These are phyloP conservation scores for Hygrophorus pudorinus DNA, from an alignment of 768 basidiomycete species.

Conservation along the genomic window DNA sequence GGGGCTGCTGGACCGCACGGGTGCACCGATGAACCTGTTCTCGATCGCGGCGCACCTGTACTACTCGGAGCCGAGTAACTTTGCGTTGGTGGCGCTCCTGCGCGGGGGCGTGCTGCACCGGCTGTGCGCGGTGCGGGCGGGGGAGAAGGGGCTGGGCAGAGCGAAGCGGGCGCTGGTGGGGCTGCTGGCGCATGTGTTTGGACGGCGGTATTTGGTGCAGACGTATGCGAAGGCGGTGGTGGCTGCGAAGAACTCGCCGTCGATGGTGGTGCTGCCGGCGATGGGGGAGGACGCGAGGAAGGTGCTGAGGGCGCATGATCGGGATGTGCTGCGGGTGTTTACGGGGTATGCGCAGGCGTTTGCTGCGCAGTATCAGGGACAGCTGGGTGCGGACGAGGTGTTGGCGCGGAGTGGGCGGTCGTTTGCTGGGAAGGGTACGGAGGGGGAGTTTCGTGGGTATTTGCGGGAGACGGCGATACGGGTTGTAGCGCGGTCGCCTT, in stretches of 20 bases:
- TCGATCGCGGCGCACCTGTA: constrained; percentile 46
- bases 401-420: constrained; percentile 38
- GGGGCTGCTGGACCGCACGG: constrained; percentile 40
- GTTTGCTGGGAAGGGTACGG: constrained; percentile 8
- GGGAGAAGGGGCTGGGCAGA: constrained; percentile 33
- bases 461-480: constrained; percentile 29
- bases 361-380: constrained; percentile 24
- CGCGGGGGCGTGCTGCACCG: constrained; percentile 48
- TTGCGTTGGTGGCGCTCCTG: constrained; percentile 51
- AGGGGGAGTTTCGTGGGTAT: constrained; percentile 22
- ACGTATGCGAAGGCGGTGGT: constrained; percentile 27
- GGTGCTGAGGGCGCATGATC: constrained; percentile 36
- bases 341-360: constrained; percentile 43
- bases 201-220: constrained; percentile 42
- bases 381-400: constrained; percentile 30
- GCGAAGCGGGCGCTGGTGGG: constrained; percentile 43
- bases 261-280: constrained; percentile 45
- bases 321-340: constrained; percentile 44
- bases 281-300: constrained; percentile 29
- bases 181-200: constrained; percentile 58
- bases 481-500: constrained; percentile 42
- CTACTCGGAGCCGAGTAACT: constrained; percentile 62
- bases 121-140: constrained; percentile 33
- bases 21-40: constrained; percentile 49
- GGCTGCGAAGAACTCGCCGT: constrained; percentile 38